These are phyloP conservation scores for Penicillium sp. DNA, from an alignment of 2,329 filamentous ascomycete species.

Conservation along the genomic window DNA sequence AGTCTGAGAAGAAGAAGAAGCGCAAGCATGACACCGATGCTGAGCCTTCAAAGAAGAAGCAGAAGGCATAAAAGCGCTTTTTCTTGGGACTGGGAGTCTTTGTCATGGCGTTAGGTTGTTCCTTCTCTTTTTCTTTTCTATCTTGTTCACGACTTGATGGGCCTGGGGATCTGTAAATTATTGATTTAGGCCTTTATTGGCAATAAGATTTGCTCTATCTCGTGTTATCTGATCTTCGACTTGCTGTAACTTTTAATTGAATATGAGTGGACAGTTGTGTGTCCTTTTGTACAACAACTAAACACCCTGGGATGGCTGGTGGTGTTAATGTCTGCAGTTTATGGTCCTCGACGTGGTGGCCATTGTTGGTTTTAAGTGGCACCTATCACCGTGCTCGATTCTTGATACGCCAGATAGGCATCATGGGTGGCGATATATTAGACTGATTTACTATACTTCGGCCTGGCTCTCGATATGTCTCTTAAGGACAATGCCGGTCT, in stretches of 20 bases:
- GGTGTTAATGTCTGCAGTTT: no score
- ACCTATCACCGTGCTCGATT: no score
- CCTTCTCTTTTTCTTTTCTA: slow-evolving; percentile 27
- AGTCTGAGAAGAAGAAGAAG: slow-evolving; percentile 45
- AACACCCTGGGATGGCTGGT: no score
- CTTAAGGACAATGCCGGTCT: no score
- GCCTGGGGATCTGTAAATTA: slow-evolving; percentile 40
- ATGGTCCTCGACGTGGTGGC: no score
- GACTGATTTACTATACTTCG: no score
- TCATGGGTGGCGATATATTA: no score
- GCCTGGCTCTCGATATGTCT: no score
- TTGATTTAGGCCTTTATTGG: slow-evolving; percentile 31
- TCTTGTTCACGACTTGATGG: slow-evolving; percentile 32
- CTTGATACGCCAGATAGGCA: no score
- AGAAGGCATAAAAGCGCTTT: slow-evolving; percentile 38
- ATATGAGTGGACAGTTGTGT: neutral
- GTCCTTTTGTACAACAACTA: no score
- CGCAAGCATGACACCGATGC: slow-evolving; percentile 44
- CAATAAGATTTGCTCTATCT: slow-evolving; percentile 21
- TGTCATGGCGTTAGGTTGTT: slow-evolving; percentile 37
- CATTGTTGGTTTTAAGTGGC: no score
- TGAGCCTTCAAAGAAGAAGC: slow-evolving; percentile 43
- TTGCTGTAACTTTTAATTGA: neutral
- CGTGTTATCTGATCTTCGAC: slow-evolving; percentile 4
- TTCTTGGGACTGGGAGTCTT: slow-evolving; percentile 36